phyloP scores from a whole-genome alignment of 2,329 filamentous ascomycete species.

The Colletotrichum lini region DNA sequence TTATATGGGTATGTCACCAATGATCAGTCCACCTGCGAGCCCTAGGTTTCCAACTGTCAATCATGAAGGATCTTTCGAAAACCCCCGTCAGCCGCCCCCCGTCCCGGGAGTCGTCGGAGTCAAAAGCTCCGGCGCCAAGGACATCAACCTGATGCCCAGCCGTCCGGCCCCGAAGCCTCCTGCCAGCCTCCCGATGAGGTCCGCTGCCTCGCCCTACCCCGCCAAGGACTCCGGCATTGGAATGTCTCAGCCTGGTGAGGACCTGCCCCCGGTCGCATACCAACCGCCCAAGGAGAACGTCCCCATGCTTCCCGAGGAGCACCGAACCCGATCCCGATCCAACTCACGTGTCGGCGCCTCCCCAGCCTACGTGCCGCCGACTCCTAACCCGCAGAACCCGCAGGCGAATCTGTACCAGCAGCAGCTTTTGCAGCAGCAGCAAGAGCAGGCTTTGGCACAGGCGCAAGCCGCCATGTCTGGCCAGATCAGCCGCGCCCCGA shows the following conservation, averaged over 20 bases:
- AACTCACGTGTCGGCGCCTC: slow-evolving; percentile 75
- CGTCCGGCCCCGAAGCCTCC: slow-evolving; percentile 93
- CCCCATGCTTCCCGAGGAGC: slow-evolving; percentile 76
- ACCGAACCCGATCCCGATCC: slow-evolving; percentile 69
- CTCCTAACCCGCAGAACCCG: slow-evolving; percentile 56
- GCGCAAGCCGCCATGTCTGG: slow-evolving; percentile 83
- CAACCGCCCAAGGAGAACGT: slow-evolving; percentile 67
- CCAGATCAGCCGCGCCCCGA: slow-evolving; percentile 80
- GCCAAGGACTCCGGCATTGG: slow-evolving; percentile 75
- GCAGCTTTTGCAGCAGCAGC: slow-evolving; percentile 82
- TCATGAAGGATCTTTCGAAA: slow-evolving; percentile 95
- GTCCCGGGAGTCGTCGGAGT: slow-evolving; percentile 75
- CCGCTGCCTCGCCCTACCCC: slow-evolving; percentile 69
- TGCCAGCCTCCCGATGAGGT: slow-evolving; percentile 70
- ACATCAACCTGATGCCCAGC: slow-evolving; percentile 79
- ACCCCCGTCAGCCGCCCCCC: slow-evolving; percentile 92
- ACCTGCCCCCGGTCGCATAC: slow-evolving; percentile 63
- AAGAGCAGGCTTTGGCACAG: slow-evolving; percentile 85
- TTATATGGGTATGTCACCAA: slow-evolving; percentile 71
- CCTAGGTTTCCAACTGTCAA: slow-evolving; percentile 88
- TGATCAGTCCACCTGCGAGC: slow-evolving; percentile 85
- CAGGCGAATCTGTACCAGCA: slow-evolving; percentile 71
- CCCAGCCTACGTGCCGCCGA: slow-evolving; percentile 61
- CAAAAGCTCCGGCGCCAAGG: slow-evolving; percentile 62
- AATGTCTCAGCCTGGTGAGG: slow-evolving; percentile 71